Conservation (phyloP, 495 filamentous ascomycete species). For the Talaromyces liani region DNA sequence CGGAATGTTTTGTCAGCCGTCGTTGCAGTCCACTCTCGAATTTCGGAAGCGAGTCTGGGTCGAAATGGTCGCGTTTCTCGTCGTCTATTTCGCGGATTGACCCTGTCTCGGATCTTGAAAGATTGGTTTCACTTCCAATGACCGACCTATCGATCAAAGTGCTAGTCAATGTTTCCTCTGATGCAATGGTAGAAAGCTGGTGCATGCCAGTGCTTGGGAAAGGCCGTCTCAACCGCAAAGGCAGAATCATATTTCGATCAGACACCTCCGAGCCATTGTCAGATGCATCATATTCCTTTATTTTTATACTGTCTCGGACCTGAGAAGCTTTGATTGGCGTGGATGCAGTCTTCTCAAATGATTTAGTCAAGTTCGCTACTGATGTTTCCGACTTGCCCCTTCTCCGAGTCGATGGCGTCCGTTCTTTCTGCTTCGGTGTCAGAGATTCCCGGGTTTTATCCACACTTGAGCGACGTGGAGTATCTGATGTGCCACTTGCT, state of each 20-base stretch:
- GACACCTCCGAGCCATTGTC: slow-evolving; percentile 36
- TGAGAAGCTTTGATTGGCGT: not conserved
- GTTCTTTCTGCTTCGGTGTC: not conserved
- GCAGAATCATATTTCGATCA: slow-evolving; percentile 29
- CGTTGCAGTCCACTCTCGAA: slow-evolving; percentile 41
- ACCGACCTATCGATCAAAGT: slow-evolving; percentile 23
- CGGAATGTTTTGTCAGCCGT: slow-evolving; percentile 82
- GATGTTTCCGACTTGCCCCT: not conserved
- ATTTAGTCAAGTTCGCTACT: not conserved
- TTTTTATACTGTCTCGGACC: not conserved
- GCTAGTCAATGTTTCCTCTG: slow-evolving; percentile 52
- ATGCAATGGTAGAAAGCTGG: slow-evolving; percentile 66
- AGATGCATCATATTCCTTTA: slow-evolving; percentile 7
- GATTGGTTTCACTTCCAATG: slow-evolving; percentile 3
- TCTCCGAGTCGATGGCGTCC: not conserved
- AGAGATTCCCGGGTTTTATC: not conserved
- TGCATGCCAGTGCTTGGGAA: slow-evolving; percentile 59
- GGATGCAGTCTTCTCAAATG: not conserved
- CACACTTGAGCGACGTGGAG: slow-evolving; percentile 1
- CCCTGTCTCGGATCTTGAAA: slow-evolving; percentile 10
- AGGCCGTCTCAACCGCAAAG: slow-evolving; percentile 37
- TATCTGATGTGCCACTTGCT: not conserved
- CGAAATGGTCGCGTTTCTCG: slow-evolving; percentile 39
- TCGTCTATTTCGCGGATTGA: not conserved
- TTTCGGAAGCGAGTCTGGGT: slow-evolving; percentile 22